Evolutionary conservation across 2,329 filamentous ascomycete species (phyloP).

Genomic region (Diplodia seriata): DNA sequence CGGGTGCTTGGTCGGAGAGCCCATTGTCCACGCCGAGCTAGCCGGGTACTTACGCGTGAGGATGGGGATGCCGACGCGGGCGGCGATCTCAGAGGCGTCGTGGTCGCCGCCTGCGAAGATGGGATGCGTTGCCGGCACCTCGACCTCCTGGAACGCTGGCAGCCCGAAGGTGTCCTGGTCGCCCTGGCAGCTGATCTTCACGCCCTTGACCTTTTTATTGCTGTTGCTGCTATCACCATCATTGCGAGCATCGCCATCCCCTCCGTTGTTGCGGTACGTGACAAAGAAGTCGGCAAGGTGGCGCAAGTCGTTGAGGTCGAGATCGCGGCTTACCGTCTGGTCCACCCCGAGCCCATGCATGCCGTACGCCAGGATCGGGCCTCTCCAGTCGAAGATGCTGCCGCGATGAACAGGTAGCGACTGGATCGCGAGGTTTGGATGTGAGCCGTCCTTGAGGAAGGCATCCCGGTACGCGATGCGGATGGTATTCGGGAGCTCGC

Average conservation of each 20-base stretch:
- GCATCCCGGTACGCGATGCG: conserved; percentile 29
- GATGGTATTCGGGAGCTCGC: conserved; percentile 30
- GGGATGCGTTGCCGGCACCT: conserved; percentile 1
- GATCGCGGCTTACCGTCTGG: not conserved
- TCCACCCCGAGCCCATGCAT: not conserved
- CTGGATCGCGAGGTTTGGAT: not conserved
- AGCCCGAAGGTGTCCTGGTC: not conserved
- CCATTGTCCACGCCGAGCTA: conserved; percentile 1
- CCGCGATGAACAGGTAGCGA: not conserved
- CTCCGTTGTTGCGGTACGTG: not conserved
- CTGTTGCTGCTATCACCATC: not conserved
- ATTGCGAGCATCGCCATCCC: not conserved
- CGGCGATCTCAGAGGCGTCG: not conserved
- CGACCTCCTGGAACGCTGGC: not conserved
- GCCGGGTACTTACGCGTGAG: conserved; percentile 6
- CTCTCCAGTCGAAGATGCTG: not conserved
- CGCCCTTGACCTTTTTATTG: not conserved
- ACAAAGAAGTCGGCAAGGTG: conserved; percentile 5
- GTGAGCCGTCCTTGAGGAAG: conserved; percentile 34
- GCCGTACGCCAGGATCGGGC: not conserved
- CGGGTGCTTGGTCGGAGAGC: no score
- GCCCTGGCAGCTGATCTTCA: conserved; percentile 8
- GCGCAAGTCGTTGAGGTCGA: conserved; percentile 6
- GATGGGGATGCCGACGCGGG: not conserved
- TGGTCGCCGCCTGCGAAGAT: conserved; percentile 9